Conservation (phyloP, 192 early-diverging fungal genomes). For the Backusella morwellensis region DNA sequence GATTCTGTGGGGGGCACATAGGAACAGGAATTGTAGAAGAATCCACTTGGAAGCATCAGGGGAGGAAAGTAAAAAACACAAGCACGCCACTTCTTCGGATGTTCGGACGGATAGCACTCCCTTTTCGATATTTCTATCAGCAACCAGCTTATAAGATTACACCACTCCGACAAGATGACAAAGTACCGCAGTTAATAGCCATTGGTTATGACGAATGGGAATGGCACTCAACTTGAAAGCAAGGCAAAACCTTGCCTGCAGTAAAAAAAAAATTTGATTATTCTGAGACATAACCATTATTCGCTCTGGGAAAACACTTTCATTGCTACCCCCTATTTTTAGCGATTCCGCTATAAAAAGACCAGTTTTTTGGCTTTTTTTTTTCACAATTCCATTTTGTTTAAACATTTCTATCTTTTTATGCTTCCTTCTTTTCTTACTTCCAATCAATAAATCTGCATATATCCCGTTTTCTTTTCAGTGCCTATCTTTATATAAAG, state of each 20-base stretch:
- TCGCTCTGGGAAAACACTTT: background rate
- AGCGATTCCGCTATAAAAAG: background rate
- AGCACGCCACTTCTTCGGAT: background rate
- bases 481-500: background rate
- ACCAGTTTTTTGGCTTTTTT: background rate
- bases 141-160: background rate
- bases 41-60: background rate
- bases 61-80: background rate
- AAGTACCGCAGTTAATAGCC: background rate
- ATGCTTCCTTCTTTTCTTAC: background rate
- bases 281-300: background rate
- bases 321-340: background rate
- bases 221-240: background rate
- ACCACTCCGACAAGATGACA: background rate
- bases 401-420: background rate
- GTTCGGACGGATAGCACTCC: background rate
- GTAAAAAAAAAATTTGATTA: background rate
- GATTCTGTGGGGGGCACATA: background rate
- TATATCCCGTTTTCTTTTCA: background rate
- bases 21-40: background rate
- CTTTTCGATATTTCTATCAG: background rate
- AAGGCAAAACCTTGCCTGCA: background rate
- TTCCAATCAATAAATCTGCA: background rate
- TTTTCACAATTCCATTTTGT: background rate
- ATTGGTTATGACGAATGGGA: background rate